A percentile compares a stretch with the other conserved stretches of the same genome.
Conservation (phyloP, 306 rosid species). For the Amphicarpaea edgeworthii region DNA sequence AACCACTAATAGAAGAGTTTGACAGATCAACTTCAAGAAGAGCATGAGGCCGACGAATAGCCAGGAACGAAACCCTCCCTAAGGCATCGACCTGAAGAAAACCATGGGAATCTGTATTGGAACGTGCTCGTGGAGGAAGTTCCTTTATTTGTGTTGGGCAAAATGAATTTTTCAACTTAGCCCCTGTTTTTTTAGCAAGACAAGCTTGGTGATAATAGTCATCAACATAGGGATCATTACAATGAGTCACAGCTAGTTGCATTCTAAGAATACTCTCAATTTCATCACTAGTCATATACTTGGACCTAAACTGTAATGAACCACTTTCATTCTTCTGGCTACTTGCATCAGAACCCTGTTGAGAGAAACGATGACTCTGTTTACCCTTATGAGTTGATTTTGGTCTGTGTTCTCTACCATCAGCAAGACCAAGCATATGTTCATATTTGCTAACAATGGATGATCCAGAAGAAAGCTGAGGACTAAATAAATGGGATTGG, state of each 20-base stretch:
- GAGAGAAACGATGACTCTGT: slow-evolving; percentile 55
- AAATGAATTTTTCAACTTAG: slow-evolving; percentile 54
- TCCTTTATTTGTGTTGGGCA: slow-evolving; percentile 66
- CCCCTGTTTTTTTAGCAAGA: slow-evolving; percentile 53
- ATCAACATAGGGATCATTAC: slow-evolving; percentile 58
- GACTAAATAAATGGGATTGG: slow-evolving; percentile 58
- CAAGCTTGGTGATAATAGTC: slow-evolving; percentile 68
- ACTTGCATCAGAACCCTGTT: slow-evolving; percentile 52
- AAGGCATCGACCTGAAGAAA: slow-evolving; percentile 55
- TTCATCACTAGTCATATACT: slow-evolving; percentile 66
- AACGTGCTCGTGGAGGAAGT: slow-evolving; percentile 52
- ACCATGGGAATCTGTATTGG: slow-evolving; percentile 51
- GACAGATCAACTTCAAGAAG: slow-evolving; percentile 63
- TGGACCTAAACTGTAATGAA: slow-evolving; percentile 61
- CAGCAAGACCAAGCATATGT: slow-evolving; percentile 49
- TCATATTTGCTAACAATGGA: slow-evolving; percentile 51
- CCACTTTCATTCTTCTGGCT: slow-evolving; percentile 56
- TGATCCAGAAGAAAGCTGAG: slow-evolving; percentile 47
- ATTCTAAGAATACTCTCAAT: slow-evolving; percentile 66
- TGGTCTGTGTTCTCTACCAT: slow-evolving; percentile 57
- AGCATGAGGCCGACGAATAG: slow-evolving; percentile 60
- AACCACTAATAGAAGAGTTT: slow-evolving; percentile 50
- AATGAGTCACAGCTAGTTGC: slow-evolving; percentile 62
- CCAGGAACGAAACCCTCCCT: slow-evolving; percentile 61
- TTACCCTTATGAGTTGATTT: slow-evolving; percentile 57